Evolutionary conservation across 495 filamentous ascomycete genomes (phyloP).

Genomic region (Aspergillus panamensis): DNA sequence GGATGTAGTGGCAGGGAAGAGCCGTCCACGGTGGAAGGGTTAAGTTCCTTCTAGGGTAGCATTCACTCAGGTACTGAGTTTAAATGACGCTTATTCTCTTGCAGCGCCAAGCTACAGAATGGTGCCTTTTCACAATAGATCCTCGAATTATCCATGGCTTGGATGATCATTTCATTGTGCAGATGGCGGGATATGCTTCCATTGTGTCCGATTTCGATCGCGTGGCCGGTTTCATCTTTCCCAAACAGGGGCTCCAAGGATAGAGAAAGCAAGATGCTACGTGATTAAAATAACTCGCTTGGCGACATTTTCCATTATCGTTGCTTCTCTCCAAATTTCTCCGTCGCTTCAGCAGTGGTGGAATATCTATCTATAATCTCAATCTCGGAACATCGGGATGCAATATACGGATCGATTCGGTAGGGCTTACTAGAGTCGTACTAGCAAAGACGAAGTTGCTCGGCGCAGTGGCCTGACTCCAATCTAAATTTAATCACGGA

Average conservation of each 20-base stretch:
- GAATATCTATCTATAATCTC: background rate
- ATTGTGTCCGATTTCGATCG: too few relatives aligned
- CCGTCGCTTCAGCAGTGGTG: background rate
- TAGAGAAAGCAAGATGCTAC: background rate
- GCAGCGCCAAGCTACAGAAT: too few relatives aligned
- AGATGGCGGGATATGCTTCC: background rate
- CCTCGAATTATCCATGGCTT: too few relatives aligned
- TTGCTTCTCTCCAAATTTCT: background rate
- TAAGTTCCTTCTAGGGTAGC: background rate
- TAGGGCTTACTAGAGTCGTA: background rate
- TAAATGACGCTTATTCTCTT: background rate
- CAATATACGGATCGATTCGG: background rate
- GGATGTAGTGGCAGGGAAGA: background rate
- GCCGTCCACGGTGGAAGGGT: background rate
- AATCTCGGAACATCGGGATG: background rate
- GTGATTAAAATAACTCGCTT: background rate
- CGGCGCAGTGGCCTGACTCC: background rate
- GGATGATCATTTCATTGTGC: background rate
- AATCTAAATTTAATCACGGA: background rate
- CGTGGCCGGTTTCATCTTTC: background rate
- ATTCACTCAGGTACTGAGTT: background rate
- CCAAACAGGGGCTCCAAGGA: background rate
- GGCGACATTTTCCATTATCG: background rate
- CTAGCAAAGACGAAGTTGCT: background rate
- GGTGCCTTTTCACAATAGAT: too few relatives aligned